phyloP scores from a whole-genome alignment of 2,329 filamentous ascomycete genomes.

The Stemphylium lycopersici region DNA sequence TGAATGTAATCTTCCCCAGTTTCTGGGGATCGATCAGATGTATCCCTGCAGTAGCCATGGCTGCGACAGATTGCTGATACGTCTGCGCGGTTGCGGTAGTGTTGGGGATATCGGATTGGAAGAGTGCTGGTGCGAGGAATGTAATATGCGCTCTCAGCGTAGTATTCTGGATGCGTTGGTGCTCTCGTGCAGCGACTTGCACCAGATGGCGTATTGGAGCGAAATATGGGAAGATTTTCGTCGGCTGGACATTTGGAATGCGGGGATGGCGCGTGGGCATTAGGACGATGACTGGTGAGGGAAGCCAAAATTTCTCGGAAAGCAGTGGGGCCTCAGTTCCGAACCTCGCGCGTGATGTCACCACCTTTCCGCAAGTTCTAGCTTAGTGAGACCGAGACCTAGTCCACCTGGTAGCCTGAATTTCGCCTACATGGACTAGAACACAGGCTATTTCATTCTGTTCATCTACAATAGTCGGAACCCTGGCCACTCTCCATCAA shows the following conservation, averaged over 20 bases:
- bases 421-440: too few relatives aligned
- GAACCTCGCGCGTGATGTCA: constrained; percentile 35
- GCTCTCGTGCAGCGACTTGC: constrained; percentile 31
- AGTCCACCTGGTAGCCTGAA: background rate
- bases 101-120: background rate
- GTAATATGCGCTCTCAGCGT: constrained; percentile 29
- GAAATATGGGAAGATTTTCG: constrained; percentile 15
- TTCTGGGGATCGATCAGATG: constrained; percentile 49
- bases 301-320: constrained; percentile 37
- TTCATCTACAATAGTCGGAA: too few relatives aligned
- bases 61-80: constrained; percentile 8
- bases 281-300: constrained; percentile 35
- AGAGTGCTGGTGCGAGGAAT: constrained; percentile 1
- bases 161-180: constrained; percentile 20
- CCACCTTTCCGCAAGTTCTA: background rate
- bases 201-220: constrained; percentile 31
- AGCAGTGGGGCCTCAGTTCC: constrained; percentile 21
- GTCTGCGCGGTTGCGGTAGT: background rate
- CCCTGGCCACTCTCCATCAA: constrained; percentile 1
- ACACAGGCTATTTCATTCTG: too few relatives aligned
- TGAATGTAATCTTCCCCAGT: constrained; percentile 47
- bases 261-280: constrained; percentile 40
- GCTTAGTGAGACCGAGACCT: too few relatives aligned
- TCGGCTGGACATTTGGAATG: constrained; percentile 44
- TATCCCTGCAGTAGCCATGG: constrained; percentile 46